Evolutionary conservation across 768 basidiomycete species (phyloP).

Genomic region (Mycena kentingensis): DNA sequence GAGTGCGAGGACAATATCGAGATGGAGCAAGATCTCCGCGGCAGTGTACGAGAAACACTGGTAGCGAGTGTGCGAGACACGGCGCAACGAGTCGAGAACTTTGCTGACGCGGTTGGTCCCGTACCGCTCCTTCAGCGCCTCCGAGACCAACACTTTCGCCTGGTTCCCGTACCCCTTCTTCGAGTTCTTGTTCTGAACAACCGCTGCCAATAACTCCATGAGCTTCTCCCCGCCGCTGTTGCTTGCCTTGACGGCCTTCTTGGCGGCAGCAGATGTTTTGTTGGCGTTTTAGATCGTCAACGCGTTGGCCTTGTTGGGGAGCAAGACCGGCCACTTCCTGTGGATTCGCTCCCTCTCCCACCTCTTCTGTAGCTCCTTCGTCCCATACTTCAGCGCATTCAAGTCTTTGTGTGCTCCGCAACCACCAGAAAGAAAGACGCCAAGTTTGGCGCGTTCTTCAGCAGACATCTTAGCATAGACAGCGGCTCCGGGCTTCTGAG

Average conservation of each 20-base stretch:
- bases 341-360: background rate
- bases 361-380: background rate
- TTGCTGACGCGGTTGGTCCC: background rate
- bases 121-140: slow-evolving; percentile 13
- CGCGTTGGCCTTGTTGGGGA: background rate
- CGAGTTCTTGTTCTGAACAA: slow-evolving; percentile 32
- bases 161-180: slow-evolving; percentile 31
- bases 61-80: slow-evolving; percentile 20
- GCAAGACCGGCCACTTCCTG: background rate
- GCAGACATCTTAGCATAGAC: too few relatives aligned
- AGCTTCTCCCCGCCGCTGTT: slow-evolving; percentile 28
- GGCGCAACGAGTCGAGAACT: slow-evolving; percentile 20
- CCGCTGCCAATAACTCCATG: slow-evolving; percentile 23
- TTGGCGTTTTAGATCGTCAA: slow-evolving; percentile 29
- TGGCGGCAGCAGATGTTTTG: slow-evolving; percentile 9
- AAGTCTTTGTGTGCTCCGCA: background rate
- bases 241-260: slow-evolving; percentile 24
- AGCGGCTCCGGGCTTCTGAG: too few relatives aligned
- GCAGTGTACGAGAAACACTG: slow-evolving; percentile 15
- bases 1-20: slow-evolving; percentile 12
- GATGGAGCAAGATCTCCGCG: slow-evolving; percentile 15
- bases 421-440: too few relatives aligned
- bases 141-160: slow-evolving; percentile 10
- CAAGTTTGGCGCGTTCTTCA: too few relatives aligned
- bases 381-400: background rate